Base-by-base conservation (phyloP, 2,329 filamentous ascomycete genomes). In the Paecilomyces fulvus region DNA sequence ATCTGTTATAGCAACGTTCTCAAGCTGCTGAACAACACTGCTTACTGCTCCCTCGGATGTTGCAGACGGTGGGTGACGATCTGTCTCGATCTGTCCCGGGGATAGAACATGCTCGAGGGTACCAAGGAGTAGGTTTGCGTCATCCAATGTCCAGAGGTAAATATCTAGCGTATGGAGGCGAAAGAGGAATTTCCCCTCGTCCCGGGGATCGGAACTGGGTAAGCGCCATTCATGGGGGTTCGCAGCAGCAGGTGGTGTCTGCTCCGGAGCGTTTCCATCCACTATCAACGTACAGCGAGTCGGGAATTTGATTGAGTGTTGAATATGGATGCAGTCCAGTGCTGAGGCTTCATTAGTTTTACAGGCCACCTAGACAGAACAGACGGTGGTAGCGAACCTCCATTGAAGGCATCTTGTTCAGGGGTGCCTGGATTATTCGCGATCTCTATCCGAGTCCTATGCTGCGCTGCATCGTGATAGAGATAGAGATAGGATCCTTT, bases 401-500 rank as follows among this genome's bases (percentile, higher is more conserved):
- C 84, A 63, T 78, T 77, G 67, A 87, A 85, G 51, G 83, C 83
- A 75, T 86, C 83, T 65, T 86, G 83, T n/a, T 82, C 78, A 17
- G 79, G 73, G 9, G 81, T 84, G 25, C 83, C 83, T 9, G 83
- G 80, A 66, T 85, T 79, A 65, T 87, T 86, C 31, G 84, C 84
- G 58, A 86, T 74, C 69, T 87, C 84, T 52, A 86, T 70, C 59
- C 84, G 79, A 12, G 79, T 77, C 57, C 75, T 79, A 52, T 77
- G 76, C 58, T 79, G 75, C 52, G 74, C 73, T 9, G 79, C 73
- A 63, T 83, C 80, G 68, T 84, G 78, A 69, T 84, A 85, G 54
- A 87, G 70, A 68, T 86, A 87, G 59, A 86, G 74, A 70, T 87
- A 86, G 51, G 82, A 85, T 58, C 80, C 76, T 64, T 83, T 84